Percentiles rank a stretch among this genome's conserved stretches.
phyloP scores from a whole-genome alignment of 169 alveolate species.

The Cryptosporidium sp. region DNA sequence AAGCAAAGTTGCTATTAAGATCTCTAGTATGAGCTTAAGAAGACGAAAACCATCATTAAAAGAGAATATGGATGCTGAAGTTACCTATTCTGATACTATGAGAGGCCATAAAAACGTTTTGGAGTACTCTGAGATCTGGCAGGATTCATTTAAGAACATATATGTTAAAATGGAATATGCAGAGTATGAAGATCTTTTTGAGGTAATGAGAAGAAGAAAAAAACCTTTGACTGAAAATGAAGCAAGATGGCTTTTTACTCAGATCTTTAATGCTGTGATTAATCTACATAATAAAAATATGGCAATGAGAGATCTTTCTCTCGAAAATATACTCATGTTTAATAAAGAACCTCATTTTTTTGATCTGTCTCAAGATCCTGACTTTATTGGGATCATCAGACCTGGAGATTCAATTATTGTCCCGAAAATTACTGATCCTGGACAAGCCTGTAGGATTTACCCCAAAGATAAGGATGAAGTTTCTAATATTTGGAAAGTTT shows the following conservation, averaged over 20 bases:
- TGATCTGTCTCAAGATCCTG: constrained; percentile 3
- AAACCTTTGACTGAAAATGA: constrained; percentile 78
- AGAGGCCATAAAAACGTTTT: constrained; percentile 51
- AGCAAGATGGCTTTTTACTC: constrained; percentile 79
- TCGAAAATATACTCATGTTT: constrained; percentile 82
- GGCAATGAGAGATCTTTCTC: constrained; percentile 80
- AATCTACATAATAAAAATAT: constrained; percentile 76
- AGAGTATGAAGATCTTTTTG: constrained; percentile 79
- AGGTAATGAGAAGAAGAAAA: constrained; percentile 79
- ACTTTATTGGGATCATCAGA: constrained; percentile 16
- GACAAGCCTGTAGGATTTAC: constrained; percentile 81
- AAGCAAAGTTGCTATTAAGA: constrained; percentile 36
- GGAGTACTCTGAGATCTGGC: constrained; percentile 72
- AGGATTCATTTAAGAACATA: constrained; percentile 56
- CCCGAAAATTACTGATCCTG: constrained; percentile 84
- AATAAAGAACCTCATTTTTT: constrained; percentile 76
- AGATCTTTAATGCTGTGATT: constrained; percentile 76
- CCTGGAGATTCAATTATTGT: constrained; percentile 77
- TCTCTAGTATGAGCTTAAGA: constrained; percentile 52
- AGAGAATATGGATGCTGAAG: constrained; percentile 66
- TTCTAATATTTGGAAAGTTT: constrained; percentile 20
- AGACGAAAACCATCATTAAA: constrained; percentile 57
- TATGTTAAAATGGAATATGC: constrained; percentile 80
- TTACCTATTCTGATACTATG: constrained; percentile 27
- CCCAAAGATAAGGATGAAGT: constrained; percentile 46